These are phyloP conservation scores for Kuraishia floccosa DNA, from an alignment of 805 yeast genomes.

Conservation along the genomic window DNA sequence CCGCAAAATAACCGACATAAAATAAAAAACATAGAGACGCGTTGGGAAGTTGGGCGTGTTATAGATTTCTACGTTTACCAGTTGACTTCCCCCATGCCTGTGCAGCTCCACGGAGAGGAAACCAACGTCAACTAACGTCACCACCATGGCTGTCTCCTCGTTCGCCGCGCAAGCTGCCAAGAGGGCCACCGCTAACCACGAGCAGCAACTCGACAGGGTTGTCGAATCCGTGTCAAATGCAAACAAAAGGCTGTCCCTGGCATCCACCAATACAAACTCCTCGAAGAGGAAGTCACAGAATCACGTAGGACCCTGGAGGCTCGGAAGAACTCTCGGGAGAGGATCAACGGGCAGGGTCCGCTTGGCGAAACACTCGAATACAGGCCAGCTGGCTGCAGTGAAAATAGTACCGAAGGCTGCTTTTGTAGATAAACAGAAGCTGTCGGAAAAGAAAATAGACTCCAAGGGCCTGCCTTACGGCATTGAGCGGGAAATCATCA, in stretches of 20 bases:
- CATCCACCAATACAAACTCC: slow-evolving; percentile 29
- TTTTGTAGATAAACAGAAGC: slow-evolving; percentile 15
- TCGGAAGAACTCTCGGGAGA: slow-evolving; percentile 70
- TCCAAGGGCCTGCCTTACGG: slow-evolving; percentile 64
- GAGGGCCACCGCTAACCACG: slow-evolving; percentile 16
- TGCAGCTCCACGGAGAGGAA: no score
- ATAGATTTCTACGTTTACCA: no score
- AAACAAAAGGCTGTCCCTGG: slow-evolving; percentile 21
- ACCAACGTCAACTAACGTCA: no score
- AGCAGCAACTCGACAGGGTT: slow-evolving; percentile 37
- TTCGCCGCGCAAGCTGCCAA: slow-evolving; percentile 1
- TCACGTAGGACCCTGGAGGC: slow-evolving; percentile 70
- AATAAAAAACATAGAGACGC: no score
- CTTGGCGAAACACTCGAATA: slow-evolving; percentile 54
- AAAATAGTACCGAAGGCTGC: slow-evolving; percentile 68
- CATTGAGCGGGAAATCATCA: slow-evolving; percentile 77
- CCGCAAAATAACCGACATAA: no score
- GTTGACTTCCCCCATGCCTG: no score
- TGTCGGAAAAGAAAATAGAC: slow-evolving; percentile 19
- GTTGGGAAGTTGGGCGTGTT: no score
- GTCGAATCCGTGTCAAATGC: slow-evolving; percentile 24
- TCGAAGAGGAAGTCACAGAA: slow-evolving; percentile 23
- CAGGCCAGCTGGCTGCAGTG: slow-evolving; percentile 74
- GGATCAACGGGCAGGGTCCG: slow-evolving; percentile 80
- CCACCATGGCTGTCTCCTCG: not conserved